A percentile compares a stretch with the other conserved stretches of the same genome.
Conservation (phyloP, 805 yeast species). For the Monosporozyma unispora region DNA sequence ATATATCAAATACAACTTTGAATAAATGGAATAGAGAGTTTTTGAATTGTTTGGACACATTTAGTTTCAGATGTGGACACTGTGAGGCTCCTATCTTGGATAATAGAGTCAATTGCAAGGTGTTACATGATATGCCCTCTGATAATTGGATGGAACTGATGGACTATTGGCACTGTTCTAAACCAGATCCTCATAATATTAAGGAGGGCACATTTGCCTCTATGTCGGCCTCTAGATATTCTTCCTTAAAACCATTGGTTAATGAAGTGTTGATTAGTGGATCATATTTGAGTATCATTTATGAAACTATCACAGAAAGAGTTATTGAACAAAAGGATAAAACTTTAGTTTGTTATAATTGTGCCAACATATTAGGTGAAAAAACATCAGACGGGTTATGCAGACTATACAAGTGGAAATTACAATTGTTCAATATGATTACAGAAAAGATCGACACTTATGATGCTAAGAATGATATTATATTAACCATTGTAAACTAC, state of each 20-base stretch:
- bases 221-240: slow-evolving; percentile 11
- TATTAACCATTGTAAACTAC: slow-evolving; percentile 15
- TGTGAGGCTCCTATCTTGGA: not conserved
- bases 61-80: not conserved
- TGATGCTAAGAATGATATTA: slow-evolving; percentile 17
- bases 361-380: slow-evolving; percentile 17
- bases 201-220: not conserved
- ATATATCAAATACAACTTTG: not conserved
- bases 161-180: slow-evolving; percentile 98
- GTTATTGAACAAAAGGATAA: not conserved
- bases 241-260: slow-evolving; percentile 17
- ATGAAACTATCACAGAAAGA: slow-evolving; percentile 9
- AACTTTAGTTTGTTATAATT: slow-evolving; percentile 12
- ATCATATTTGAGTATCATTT: slow-evolving; percentile 14
- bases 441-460: slow-evolving; percentile 5
- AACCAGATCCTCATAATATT: slow-evolving; percentile 37
- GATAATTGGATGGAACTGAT: slow-evolving; percentile 90
- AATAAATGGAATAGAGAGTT: slow-evolving; percentile 3
- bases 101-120: slow-evolving; percentile 9
- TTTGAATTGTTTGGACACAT: not conserved
- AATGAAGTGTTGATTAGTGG: slow-evolving; percentile 24
- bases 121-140: slow-evolving; percentile 63
- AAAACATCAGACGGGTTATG: slow-evolving; percentile 12
- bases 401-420: slow-evolving; percentile 23
- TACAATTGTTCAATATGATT: slow-evolving; percentile 7